Conservation (phyloP, 164 flowering plant genomes). For the Magnolia kwangsiensis region DNA sequence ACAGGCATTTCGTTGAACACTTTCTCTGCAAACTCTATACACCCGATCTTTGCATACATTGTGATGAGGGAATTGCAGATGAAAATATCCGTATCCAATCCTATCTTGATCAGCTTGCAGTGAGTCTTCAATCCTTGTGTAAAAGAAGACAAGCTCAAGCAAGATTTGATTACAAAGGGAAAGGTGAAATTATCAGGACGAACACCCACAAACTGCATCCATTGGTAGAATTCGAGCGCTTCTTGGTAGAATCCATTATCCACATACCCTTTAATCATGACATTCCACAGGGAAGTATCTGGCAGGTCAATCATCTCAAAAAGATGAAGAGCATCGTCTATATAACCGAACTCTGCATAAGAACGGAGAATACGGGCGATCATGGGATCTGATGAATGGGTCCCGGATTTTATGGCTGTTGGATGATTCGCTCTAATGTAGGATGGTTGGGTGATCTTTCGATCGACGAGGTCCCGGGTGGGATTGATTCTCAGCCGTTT, state of each 20-base stretch:
- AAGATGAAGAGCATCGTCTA: slow-evolving; percentile 46
- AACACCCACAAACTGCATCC: slow-evolving; percentile 18
- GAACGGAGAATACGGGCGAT: slow-evolving; percentile 20
- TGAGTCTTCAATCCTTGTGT: slow-evolving; percentile 48
- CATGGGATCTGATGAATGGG: slow-evolving; percentile 1
- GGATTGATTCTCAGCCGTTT: neutral
- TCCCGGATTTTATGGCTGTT: slow-evolving; percentile 3
- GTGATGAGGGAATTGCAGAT: slow-evolving; percentile 49
- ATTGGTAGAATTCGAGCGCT: slow-evolving; percentile 17
- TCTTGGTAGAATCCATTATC: slow-evolving; percentile 14
- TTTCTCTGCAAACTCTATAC: slow-evolving; percentile 36
- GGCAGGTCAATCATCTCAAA: slow-evolving; percentile 37
- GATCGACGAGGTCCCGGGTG: neutral
- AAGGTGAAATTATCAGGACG: slow-evolving; percentile 21
- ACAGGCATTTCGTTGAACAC: slow-evolving; percentile 54
- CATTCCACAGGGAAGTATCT: slow-evolving; percentile 51
- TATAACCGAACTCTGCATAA: slow-evolving; percentile 31
- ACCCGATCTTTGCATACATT: slow-evolving; percentile 61
- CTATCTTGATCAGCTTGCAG: slow-evolving; percentile 36
- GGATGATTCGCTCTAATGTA: neutral
- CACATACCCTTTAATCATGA: slow-evolving; percentile 31
- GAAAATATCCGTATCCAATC: slow-evolving; percentile 45
- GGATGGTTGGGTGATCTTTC: neutral
- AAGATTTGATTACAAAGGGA: slow-evolving; percentile 64
- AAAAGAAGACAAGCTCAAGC: slow-evolving; percentile 26